Evolutionary conservation across 2,329 filamentous ascomycete species (phyloP), one percentile per base, ranked within the genome.

Genomic region (Colletotrichum australisinense): DNA sequence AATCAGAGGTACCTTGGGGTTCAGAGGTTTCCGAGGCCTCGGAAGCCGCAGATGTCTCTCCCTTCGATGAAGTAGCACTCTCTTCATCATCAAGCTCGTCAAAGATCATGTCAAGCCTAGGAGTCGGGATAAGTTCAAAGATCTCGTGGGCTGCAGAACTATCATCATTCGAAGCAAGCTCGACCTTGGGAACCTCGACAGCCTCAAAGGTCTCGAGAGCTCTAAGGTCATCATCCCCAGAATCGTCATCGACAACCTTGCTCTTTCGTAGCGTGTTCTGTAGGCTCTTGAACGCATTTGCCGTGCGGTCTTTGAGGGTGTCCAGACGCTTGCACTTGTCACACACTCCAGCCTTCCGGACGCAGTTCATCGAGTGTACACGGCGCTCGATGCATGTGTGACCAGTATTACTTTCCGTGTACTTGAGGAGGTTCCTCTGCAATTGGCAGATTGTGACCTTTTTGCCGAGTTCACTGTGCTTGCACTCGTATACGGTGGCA

Each of bases 401-500:
- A 3, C 26, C 49, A n/a, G n/a, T 28, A 9, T 56, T 38, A 35
- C 26, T 24, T 49, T 49, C 19, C 6, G 30, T 57, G n/a, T 67
- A 62, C 14, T 38, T 57, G 2, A 70, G 26, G 12, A 75, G 70
- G 14, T 73, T 62, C 16, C 38, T 8, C 30, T 75, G 70, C 11
- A 49, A 26, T 19, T 53, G 19, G 52, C 73, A 75, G 19, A 62
- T 19, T 14, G 62, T 38, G 19, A 74, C 53, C 32, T 71, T 75
- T 24, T 69, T 49, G 32, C 71, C 70, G 35, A 64, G 53, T 26
- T 64, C 60, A 46, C 46, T 68, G 53, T 78, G 76, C 35, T 72
- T 74, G 62, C 77, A 78, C 59, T 28, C n/a, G 63, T 77, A 76
- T 5, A 75, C 28, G 16, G 72, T 73, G 11, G 69, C 55, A 38